Evolutionary conservation across 768 basidiomycete species (phyloP).

Genomic region (Pleurotus platypus): DNA sequence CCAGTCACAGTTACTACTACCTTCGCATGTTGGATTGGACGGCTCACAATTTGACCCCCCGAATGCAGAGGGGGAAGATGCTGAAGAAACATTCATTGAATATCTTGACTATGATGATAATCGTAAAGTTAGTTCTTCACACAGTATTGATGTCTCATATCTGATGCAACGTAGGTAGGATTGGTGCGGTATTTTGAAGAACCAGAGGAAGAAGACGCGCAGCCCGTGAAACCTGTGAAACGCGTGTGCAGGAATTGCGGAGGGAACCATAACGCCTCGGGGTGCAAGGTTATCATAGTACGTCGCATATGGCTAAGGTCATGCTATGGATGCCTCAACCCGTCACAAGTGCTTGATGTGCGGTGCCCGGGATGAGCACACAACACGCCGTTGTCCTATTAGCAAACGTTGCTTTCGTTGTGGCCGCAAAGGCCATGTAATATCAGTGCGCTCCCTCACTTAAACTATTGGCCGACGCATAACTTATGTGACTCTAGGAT

Average conservation of each 20-base stretch:
- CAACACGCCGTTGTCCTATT: slow-evolving; percentile 74
- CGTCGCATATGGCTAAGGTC: slow-evolving; percentile 19
- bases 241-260: slow-evolving; percentile 77
- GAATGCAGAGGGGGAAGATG: slow-evolving; percentile 39
- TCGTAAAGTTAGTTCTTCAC: slow-evolving; percentile 39
- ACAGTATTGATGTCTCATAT: not conserved
- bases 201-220: slow-evolving; percentile 33
- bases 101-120: slow-evolving; percentile 70
- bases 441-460: slow-evolving; percentile 38
- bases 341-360: slow-evolving; percentile 68
- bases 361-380: slow-evolving; percentile 76
- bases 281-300: slow-evolving; percentile 75
- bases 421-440: slow-evolving; percentile 83
- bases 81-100: slow-evolving; percentile 63
- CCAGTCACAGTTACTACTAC: slow-evolving; percentile 47
- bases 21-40: slow-evolving; percentile 65
- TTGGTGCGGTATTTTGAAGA: slow-evolving; percentile 65
- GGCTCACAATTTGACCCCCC: slow-evolving; percentile 48
- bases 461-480: not conserved
- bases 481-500: slow-evolving; percentile 34
- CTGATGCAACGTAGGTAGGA: slow-evolving; percentile 35
- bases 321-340: not conserved
- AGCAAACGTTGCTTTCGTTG: slow-evolving; percentile 79
- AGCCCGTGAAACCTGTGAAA: slow-evolving; percentile 39
- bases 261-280: slow-evolving; percentile 60